Base-by-base conservation (phyloP, 2,329 filamentous ascomycete genomes). In the Paramyrothecium roridum region DNA sequence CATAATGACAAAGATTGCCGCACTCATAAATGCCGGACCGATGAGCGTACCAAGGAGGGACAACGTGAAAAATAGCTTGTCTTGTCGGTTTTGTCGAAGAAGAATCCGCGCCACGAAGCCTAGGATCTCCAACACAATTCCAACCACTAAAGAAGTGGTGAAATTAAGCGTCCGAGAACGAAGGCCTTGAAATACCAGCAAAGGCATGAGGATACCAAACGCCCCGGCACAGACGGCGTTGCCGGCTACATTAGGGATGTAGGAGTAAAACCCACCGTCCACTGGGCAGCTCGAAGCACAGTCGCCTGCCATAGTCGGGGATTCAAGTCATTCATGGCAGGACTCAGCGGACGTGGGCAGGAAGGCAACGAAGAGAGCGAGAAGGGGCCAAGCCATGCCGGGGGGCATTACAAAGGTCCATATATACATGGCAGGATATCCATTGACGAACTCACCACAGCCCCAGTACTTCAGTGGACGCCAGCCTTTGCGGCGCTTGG, bases 101-200 rank as follows among this genome's bases (percentile, higher is more conserved):
- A 81, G 62, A 8, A 81, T 54, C 40, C 76, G 73, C 3, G 77
- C 79, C 16, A 74, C 65, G 57, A 81, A 81, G 16, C 78, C 78
- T 47, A 80, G 40, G 8, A 76, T 65, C 56, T 80, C 76, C 8
- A 80, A 57, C 7, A 73, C 56, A 16, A 80, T 65, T 2, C 78
- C 79, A 0, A 67, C 66, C 3, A 72, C 65, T 52, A 82, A 59
- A 2, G 68, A 63, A 2, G 68, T 65, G 2, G 76, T 69, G 65
- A 80, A 80, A 4, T 74, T 53, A 0, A 69, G 67, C 26, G 74
- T 78, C 48, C 61, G 68, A 52, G 71, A 75, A 30, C 69, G 73
- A 45, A 73, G 59, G 17, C 76, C 78, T 20, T 75, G 58, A 48
- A 70, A 70, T 11, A 75, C 55, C 22, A 69, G 62, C 45, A 70